These are phyloP conservation scores for Termitomyces sp. DNA, from an alignment of 768 basidiomycete species.

Conservation along the genomic window DNA sequence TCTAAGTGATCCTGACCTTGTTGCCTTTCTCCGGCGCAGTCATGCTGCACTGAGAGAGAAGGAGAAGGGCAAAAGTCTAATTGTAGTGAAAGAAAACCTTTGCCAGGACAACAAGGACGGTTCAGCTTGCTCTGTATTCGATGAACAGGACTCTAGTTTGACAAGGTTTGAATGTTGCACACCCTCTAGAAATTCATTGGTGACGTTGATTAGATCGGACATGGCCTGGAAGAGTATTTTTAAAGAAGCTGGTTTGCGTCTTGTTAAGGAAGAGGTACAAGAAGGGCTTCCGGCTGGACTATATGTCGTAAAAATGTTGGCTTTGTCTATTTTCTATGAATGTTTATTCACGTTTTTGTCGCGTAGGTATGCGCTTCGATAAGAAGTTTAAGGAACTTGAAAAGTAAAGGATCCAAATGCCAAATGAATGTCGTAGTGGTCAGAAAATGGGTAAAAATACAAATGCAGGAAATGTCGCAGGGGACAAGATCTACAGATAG, in stretches of 20 bases:
- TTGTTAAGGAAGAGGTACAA: constrained; percentile 77
- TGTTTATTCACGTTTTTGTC: constrained; percentile 1
- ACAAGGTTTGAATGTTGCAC: constrained; percentile 56
- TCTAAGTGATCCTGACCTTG: constrained; percentile 72
- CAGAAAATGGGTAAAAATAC: constrained; percentile 12
- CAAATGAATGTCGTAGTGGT: neutral
- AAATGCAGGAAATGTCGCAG: neutral
- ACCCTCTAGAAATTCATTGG: constrained; percentile 1
- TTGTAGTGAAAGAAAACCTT: constrained; percentile 91
- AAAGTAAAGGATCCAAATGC: too few relatives aligned
- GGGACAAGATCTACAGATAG: neutral
- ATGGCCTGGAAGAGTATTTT: constrained; percentile 78
- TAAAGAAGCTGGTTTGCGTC: constrained; percentile 60
- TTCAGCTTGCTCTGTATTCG: constrained; percentile 55
- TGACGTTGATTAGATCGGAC: constrained; percentile 61
- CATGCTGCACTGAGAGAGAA: constrained; percentile 52
- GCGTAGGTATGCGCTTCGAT: constrained; percentile 58
- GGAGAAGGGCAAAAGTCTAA: constrained; percentile 45
- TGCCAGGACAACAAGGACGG: constrained; percentile 59
- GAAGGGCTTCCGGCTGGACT: constrained; percentile 78
- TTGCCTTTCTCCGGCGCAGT: constrained; percentile 69
- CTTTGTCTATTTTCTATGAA: neutral
- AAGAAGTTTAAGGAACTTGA: constrained; percentile 12
- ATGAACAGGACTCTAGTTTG: constrained; percentile 85
- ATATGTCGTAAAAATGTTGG: constrained; percentile 85